phyloP scores from a whole-genome alignment of 179 eudicot species.

The Actinidia chinensis region DNA sequence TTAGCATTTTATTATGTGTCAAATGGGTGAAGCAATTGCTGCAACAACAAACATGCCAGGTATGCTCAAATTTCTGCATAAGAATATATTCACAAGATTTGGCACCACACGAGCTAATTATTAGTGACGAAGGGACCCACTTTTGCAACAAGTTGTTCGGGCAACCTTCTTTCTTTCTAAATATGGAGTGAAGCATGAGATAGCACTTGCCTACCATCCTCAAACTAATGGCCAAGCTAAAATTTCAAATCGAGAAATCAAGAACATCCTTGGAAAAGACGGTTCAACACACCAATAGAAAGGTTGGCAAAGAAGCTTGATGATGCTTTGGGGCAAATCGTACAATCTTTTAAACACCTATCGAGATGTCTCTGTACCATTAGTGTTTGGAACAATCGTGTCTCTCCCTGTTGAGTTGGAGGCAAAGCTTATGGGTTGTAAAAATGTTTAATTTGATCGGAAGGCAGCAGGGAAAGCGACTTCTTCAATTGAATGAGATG shows the following conservation, averaged over 20 bases:
- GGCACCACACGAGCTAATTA: not conserved
- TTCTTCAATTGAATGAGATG: slow-evolving; percentile 2
- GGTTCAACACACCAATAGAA: not conserved
- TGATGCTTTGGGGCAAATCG: not conserved
- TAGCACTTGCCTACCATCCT: not conserved
- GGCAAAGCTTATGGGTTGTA: not conserved
- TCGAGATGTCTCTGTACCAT: not conserved
- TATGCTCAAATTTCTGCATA: not conserved
- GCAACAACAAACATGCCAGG: not conserved
- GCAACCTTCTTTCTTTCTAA: not conserved
- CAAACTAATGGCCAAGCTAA: no score
- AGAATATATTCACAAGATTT: not conserved
- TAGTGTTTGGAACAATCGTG: not conserved
- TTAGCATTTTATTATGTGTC: not conserved
- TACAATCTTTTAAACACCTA: not conserved
- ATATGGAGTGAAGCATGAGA: not conserved
- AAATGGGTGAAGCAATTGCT: not conserved
- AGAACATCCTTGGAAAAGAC: slow-evolving; percentile 5
- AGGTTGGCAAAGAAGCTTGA: slow-evolving; percentile 5
- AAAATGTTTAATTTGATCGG: not conserved
- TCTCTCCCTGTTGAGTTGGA: not conserved
- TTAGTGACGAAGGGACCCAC: not conserved
- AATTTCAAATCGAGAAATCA: not conserved
- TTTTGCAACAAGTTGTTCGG: slow-evolving; percentile 1
- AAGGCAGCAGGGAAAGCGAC: not conserved